Base-by-base conservation (phyloP, 192 early-diverging fungal species). In the Coemansia sp. region DNA sequence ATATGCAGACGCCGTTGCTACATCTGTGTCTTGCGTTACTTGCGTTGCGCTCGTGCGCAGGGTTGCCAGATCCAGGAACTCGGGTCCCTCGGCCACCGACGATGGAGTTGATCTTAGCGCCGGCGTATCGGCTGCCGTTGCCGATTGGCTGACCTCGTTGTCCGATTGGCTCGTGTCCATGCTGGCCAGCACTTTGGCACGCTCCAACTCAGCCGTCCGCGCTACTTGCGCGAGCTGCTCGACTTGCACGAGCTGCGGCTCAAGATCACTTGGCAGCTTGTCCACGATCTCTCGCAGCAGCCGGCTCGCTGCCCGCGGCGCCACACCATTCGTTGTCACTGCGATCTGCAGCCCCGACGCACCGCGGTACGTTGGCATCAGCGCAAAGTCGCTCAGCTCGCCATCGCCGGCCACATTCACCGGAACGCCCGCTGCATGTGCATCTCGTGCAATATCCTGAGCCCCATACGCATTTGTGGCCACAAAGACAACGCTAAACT, bases 381-480 rank as follows among this genome's bases (percentile, higher is more conserved):
- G 88, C 64, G 82, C 84, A 77, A 94, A 94, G 66, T 92, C 90
- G 73, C 90, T 93, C n/a, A 91, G 70, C 11, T 86, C 85, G 7
- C 79, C 78, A 49, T 84, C 80, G 63, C 92, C 92, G 0, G 92
- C 86, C 11, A 90, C 88, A 60, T 94, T 93, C 10, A 94, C 83
- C 22, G 89, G 89, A 16, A 92, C 87, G 4, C 87, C 82, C 8
- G 59, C 85, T 21, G 87, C 82, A 67, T 61, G 77, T 23, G 66
- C 84, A 21, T 69, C 80, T 51, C 59, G 62, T 11, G 67, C 70
- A 27, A 65, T n/a, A 50, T 22, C 75, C 51, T 14, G 77, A 59
- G 54, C 82, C 48, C 68, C 69, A n/a, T 87, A 62, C 12, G 80
- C 59, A n/a, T 64, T 52, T 11, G 70, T 63, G 12, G 61, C 65